Evolutionary conservation across 441 rosid species (phyloP), one percentile per base, ranked within the genome.

Genomic region (Geranium incanum): DNA sequence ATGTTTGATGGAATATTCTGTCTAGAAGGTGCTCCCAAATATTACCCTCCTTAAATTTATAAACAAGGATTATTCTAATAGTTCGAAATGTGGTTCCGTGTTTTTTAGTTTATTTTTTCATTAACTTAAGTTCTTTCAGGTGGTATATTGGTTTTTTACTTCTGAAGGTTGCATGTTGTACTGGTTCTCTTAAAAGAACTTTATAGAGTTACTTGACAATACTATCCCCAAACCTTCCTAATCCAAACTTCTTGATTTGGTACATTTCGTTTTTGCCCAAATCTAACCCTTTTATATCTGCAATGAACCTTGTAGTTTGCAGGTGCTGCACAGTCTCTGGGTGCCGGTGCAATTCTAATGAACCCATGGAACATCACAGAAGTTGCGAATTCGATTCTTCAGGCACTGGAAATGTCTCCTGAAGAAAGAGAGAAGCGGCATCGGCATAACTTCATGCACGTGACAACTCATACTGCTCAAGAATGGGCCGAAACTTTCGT

Each of bases 351-450:
- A 70, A 87, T 95, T 79, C 88, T 95, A 70, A 97, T 95, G 80
- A 95, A 95, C 78, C 99, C 99, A 57, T 95, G 99, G 99, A 95
- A 95, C 86, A 93, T 95, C 69, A 95, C 96, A 43, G 99, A 95
- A 86, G 99, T 95, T 75, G 99, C 99, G 63, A 86, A 86, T 70
- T 90, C 99, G 68, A 95, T 95, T 77, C 90, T 82, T 36, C 92
- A 86, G 75, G 99, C 99, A 55, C 68, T 95, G 74, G 78, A 87
- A 23, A 93, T 95, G 99, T 64, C 84, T 48, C 77, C 93, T 62
- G 92, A 93, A 74, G 89, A 89, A 72, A 85, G 99, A 80, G 98
- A 93, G 83, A 93, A 91, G 79, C 88, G 99, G 68, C 98, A 95
- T 81, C 70, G 50, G 5, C 97, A 89, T 77, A 95, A 91, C 71